Conservation (phyloP, 2,329 filamentous ascomycete species). For the Hypomyces perniciosus region DNA sequence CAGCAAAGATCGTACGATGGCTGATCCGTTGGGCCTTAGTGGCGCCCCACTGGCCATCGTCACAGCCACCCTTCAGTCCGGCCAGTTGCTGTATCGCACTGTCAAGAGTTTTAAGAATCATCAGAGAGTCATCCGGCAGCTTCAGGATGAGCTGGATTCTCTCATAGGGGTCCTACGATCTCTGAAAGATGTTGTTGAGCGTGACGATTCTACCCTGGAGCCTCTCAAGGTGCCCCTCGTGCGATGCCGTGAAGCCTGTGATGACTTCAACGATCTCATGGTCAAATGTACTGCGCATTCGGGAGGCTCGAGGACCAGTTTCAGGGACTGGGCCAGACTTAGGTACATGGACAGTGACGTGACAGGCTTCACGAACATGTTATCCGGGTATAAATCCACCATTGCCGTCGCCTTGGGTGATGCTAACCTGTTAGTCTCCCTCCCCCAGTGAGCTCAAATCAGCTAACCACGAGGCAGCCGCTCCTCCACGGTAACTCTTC, state of each 20-base stretch:
- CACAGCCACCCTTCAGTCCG: conserved; percentile 15
- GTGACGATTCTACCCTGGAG: conserved; percentile 11
- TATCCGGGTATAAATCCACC: conserved; percentile 35
- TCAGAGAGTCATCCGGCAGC: conserved; percentile 8
- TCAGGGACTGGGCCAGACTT: conserved; percentile 39
- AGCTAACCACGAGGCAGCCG: background rate
- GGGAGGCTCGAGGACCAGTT: conserved; percentile 28
- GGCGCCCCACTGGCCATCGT: conserved; percentile 12
- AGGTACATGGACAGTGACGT: conserved; percentile 39
- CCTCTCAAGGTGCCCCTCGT: conserved; percentile 28
- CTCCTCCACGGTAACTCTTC: conserved; percentile 12
- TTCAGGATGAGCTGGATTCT: conserved; percentile 11
- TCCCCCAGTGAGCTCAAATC: background rate
- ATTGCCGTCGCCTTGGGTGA: conserved; percentile 19
- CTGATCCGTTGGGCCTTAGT: conserved; percentile 4
- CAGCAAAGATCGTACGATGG: too few relatives aligned
- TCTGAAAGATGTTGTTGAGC: background rate
- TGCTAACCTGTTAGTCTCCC: conserved; percentile 16
- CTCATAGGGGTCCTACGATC: conserved; percentile 9
- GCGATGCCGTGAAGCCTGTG: conserved; percentile 36
- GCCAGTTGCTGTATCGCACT: conserved; percentile 17
- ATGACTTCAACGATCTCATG: conserved; percentile 32
- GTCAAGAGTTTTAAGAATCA: conserved; percentile 16
- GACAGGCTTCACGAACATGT: conserved; percentile 31
- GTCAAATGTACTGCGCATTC: conserved; percentile 31